Base-by-base conservation (phyloP, 192 early-diverging fungal genomes). In the Entophlyctis luteolus region DNA sequence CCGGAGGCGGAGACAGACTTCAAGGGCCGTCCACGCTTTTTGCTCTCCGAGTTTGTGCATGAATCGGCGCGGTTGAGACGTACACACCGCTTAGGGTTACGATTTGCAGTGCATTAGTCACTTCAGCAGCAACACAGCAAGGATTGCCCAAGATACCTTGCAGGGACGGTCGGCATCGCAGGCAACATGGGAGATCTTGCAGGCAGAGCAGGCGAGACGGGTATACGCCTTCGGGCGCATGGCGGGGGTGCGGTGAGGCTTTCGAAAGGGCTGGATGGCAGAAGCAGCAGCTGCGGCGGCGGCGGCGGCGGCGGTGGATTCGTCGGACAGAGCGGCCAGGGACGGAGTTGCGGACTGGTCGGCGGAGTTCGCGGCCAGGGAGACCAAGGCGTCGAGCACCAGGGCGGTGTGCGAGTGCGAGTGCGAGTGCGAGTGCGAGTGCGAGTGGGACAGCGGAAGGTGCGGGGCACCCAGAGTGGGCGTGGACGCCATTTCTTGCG, bases 21-120 rank as follows among this genome's bases (percentile, higher is more conserved):
- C 29, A 71, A 72, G 29, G 81, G 81, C 18, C 81, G 73, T 3
- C 81, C 81, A 36, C 81, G 56, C 42, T 82, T 82, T 52, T 82
- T 82, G 52, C 79, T 52, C 45, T 76, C 76, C 31, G 79, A 78
- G 50, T 82, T 79, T 10, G 72, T 66, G 55, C 81, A 82, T 0
- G 71, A 71, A 48, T 81, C 79, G 5, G 66, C 73, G 20, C 75
- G 76, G 34, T 73, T 73, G 22, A 82, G 62, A 31, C 81, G 65
- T 2, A 81, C 71, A 55, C 81, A 82, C 12, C 81, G 73, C 70
- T 71, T 22, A 28, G 22, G 27, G 45, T 47, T 47, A 3, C 16
- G 29, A 14, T 20, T 20, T 22, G 33, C 18, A 27, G 28, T 14
- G 14, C 18, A 12, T n/a, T 12, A 57, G n/a, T 20, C 27, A 35